Evolutionary conservation across 139 green algal species (phyloP), one percentile per base, ranked within the genome.

Genomic region (Chlamydomonas sphaeroides): DNA sequence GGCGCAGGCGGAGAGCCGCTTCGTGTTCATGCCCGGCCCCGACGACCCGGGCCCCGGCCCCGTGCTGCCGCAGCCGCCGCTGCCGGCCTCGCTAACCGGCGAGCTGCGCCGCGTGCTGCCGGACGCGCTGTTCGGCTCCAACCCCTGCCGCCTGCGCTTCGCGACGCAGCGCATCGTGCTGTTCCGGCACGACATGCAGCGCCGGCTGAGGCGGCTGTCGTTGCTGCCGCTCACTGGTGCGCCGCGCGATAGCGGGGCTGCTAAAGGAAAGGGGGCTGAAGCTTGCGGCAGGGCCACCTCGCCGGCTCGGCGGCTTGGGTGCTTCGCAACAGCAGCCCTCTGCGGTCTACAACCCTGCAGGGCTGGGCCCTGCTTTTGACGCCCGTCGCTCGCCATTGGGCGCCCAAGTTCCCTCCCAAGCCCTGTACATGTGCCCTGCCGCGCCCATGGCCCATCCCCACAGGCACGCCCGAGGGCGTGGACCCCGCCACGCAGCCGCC

Each of bases 1-100:
- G 21, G 30, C 87, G 65, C 86, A 93, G 85, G 85, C 91, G 11
- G 69, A 87, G 39, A 93, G 83, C 71, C 89, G 85, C 25, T 95
- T 97, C 70, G 86, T 98, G 48, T 94, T 98, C 77, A 87, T 98
- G 36, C 95, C 95, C 0, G 95, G 95, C 2, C 95, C 95, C 0
- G 86, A 90, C 36, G 95, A 98, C 79, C 84, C 94, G 1, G 92
- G 94, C 7, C 86, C 91, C 1, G 88, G 74, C 2, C 30, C 53
- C 36, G 85, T 94, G 33, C 86, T 98, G 69, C 95, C 95, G 5
- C 92, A 93, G 68, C 92, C 94, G 20, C 78, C 89, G 2, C 89
- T 98, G 73, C 92, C 92, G 0, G 63, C 71, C 5, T 89, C 75
- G 62, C 83, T 98, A 36, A 93, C 89, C 0, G 48, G 41, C 14